A percentile compares a stretch with the other conserved stretches of the same genome.
Conservation (phyloP, 140 eudicot genomes). For the Anethum foeniculum region DNA sequence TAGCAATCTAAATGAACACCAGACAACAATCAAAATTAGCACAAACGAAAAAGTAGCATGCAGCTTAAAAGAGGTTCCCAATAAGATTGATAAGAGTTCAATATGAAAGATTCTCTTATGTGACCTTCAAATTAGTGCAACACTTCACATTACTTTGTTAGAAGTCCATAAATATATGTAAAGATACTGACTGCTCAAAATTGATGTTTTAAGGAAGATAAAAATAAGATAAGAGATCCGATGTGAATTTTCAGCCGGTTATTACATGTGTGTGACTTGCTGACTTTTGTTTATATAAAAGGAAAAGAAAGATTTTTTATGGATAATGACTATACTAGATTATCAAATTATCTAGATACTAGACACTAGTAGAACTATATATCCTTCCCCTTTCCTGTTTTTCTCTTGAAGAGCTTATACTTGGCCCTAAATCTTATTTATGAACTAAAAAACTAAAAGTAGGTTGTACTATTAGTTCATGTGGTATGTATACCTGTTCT, state of each 20-base stretch:
- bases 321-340: not conserved
- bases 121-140: not conserved
- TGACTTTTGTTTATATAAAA: not conserved
- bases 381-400: not conserved
- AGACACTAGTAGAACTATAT: not conserved
- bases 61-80: not conserved
- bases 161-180: not conserved
- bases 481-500: slow-evolving; percentile 42
- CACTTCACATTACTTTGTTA: not conserved
- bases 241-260: not conserved
- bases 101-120: too few relatives aligned
- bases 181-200: not conserved
- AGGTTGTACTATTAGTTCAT: not conserved
- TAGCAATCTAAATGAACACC: slow-evolving; percentile 32
- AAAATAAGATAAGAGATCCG: not conserved
- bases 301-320: not conserved
- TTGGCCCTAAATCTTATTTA: not conserved
- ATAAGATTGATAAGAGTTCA: not conserved
- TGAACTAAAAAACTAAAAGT: not conserved
- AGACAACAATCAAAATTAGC: slow-evolving; percentile 2
- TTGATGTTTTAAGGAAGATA: not conserved
- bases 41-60: not conserved
- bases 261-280: not conserved
- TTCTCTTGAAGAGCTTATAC: not conserved
- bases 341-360: not conserved